Base-by-base conservation (phyloP, 2,329 filamentous ascomycete genomes). In the Botrytis hyacinthi region DNA sequence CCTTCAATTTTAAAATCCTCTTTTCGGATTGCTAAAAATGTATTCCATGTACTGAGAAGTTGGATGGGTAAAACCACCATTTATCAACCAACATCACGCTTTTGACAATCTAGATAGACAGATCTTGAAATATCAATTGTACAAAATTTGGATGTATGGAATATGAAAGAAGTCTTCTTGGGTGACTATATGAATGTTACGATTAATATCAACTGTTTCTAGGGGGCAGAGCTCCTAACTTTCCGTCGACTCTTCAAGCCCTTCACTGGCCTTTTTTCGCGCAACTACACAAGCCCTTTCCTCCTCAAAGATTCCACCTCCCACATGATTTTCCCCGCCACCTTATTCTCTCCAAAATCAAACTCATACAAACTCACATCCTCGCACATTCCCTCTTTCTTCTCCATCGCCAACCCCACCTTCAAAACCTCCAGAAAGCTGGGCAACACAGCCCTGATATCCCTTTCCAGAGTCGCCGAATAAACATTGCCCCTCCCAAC, bases 141-240 rank as follows among this genome's bases (percentile, higher is more conserved):
- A 29, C 1, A 18, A 14, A 57, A 57, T 57, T 29, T 40, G 8
- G 7, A 61, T 9, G 22, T 5, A n/a, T 42, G 0, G 0, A 3
- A n/a, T 2, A 62, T 1, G 2, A 18, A n/a, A n/a, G 6, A 16
- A 22, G n/a, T 18, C 4, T 18, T n/a, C 1, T 42, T n/a, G 3
- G 22, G 6, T 9, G 9, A n/a, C 22, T 1, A n/a, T 9, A 10
- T n/a, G 14, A 5, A 9, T 9, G 0, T 22, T 35, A 8, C 6
- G 0, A 40, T 61, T 4, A 16, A 62, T 40, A 2, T 4, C 10
- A 20, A 18, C 22, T 18, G 14, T 42, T 62, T 12, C 10, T 37
- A 22, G 0, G 0, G 22, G 1, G 4, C 16, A 8, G 26, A 61
- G 10, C 1, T 12, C 5, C 26, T n/a, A 0, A 18, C 0, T 8